Evolutionary conservation across 345 rosid genomes (phyloP).

Genomic region (Triadica sebifera): DNA sequence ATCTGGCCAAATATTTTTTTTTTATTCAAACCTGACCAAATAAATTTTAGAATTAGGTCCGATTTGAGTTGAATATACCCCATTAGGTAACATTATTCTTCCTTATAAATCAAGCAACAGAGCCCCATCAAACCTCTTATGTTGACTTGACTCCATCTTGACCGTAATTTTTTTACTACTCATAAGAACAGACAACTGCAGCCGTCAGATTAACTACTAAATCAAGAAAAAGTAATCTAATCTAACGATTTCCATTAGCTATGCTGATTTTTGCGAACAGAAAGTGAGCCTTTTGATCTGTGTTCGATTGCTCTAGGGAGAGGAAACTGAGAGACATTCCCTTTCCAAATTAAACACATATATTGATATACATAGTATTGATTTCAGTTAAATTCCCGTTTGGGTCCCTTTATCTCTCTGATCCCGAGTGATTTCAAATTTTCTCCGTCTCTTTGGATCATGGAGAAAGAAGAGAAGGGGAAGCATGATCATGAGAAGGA

Average conservation of each 20-base stretch:
- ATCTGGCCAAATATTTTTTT: not conserved
- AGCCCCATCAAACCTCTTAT: not conserved
- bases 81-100: not conserved
- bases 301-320: not conserved
- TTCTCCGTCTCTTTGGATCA: not conserved
- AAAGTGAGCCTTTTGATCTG: not conserved
- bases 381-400: not conserved
- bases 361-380: not conserved
- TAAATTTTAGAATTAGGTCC: not conserved
- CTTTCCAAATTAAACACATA: not conserved
- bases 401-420: not conserved
- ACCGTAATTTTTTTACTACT: not conserved
- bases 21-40: no score
- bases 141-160: constrained; percentile 5
- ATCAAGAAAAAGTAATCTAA: not conserved
- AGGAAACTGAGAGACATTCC: not conserved
- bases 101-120: constrained; percentile 15
- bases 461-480: constrained; percentile 35
- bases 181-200: not conserved
- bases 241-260: constrained; percentile 4
- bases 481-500: constrained; percentile 38
- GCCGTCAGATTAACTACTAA: not conserved
- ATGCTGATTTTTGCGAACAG: not conserved
- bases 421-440: not conserved
- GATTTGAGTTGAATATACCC: not conserved